phyloP scores from a whole-genome alignment of 345 rosid genomes.

The Punica granatum region DNA sequence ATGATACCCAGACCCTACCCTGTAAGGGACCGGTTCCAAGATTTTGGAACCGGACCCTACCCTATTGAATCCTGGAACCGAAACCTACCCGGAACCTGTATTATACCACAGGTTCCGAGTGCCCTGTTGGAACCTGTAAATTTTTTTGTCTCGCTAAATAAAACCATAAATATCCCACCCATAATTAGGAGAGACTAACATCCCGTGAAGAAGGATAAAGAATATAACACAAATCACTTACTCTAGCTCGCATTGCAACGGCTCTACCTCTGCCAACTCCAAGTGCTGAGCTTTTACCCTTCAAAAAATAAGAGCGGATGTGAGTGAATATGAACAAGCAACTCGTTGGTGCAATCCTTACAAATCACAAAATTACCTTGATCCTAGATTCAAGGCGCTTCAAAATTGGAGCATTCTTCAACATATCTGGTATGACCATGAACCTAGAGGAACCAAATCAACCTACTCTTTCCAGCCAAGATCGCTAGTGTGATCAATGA shows the following conservation, averaged over 20 bases:
- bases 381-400: constrained; percentile 79
- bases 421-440: constrained; percentile 58
- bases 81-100: no score
- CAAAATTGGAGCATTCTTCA: constrained; percentile 97
- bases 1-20: no score
- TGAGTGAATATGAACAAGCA: not conserved
- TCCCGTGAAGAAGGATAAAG: no score
- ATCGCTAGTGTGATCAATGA: constrained; percentile 90
- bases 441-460: constrained; percentile 4
- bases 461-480: constrained; percentile 99
- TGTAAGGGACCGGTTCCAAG: no score
- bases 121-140: no score
- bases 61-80: no score
- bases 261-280: constrained; percentile 44
- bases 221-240: constrained; percentile 8
- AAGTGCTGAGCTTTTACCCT: constrained; percentile 38
- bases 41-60: no score
- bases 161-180: no score
- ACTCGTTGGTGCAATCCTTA: constrained; percentile 1
- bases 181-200: no score
- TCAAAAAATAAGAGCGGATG: constrained; percentile 13
- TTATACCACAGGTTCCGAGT: no score
- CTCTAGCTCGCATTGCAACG: constrained; percentile 39
- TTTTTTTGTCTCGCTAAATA: no score
- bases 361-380: constrained; percentile 38